Conservation (phyloP, 257 asterid genomes). For the Petrea volubilis region DNA sequence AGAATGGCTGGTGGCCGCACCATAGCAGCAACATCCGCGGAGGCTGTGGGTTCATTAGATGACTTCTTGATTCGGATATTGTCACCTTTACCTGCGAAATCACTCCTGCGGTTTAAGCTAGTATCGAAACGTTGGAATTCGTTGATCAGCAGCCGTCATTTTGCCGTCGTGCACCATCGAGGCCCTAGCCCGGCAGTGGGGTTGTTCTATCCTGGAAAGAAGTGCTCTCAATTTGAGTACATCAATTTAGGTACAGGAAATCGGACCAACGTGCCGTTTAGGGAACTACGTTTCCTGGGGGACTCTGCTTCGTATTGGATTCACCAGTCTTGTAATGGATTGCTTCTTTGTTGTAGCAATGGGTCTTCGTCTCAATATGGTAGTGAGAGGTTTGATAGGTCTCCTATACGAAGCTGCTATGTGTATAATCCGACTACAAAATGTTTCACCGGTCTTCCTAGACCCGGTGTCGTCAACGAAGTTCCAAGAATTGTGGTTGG, state of each 20-base stretch:
- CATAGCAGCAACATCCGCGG: not conserved
- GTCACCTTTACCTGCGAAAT: not conserved
- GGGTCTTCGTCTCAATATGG: too few relatives aligned
- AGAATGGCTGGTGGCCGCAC: too few relatives aligned
- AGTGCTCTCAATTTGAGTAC: not conserved
- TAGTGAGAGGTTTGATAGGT: too few relatives aligned
- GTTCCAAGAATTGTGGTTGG: constrained; percentile 6
- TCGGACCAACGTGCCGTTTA: not conserved
- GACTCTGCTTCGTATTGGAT: not conserved
- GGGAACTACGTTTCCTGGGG: not conserved
- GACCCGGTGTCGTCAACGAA: not conserved
- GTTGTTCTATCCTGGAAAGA: not conserved
- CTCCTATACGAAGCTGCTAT: not conserved
- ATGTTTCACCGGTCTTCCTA: constrained; percentile 25
- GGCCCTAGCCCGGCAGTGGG: constrained; percentile 4
- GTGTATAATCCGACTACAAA: constrained; percentile 36
- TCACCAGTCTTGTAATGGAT: not conserved
- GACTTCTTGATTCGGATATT: not conserved
- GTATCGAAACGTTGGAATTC: constrained; percentile 40
- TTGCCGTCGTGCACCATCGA: constrained; percentile 12
- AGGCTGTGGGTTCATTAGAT: not conserved
- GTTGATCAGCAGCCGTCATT: constrained; percentile 23
- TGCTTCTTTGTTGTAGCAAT: not conserved
- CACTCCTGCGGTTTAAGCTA: constrained; percentile 28
- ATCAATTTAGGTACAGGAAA: not conserved